phyloP scores from a whole-genome alignment of 2,329 filamentous ascomycete genomes.

The Metarhizium brunneum region DNA sequence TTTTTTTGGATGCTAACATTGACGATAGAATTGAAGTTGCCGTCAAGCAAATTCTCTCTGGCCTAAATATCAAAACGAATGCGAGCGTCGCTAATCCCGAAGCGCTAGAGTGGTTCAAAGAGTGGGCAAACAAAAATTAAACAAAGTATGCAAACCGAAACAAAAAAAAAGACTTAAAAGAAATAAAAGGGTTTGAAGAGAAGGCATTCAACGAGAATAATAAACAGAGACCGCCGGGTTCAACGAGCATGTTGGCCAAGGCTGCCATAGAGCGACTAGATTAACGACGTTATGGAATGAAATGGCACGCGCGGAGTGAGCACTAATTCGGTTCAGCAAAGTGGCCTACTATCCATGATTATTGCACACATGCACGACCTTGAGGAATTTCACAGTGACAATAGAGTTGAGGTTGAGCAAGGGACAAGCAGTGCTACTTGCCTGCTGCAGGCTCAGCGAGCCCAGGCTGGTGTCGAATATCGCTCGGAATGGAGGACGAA shows the following conservation, averaged over 20 bases:
- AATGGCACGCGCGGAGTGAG: background rate
- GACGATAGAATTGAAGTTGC: conserved; percentile 71
- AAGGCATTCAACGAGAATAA: background rate
- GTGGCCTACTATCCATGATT: background rate
- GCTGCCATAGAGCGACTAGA: background rate
- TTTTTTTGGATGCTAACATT: conserved; percentile 8
- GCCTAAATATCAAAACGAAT: conserved; percentile 76
- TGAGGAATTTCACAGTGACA: too few species aligned
- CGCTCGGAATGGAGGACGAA: too few species aligned
- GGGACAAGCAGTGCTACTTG: too few species aligned
- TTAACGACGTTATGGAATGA: background rate
- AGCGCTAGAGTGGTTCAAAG: conserved; percentile 78
- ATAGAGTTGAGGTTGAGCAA: too few species aligned
- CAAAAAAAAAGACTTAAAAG: background rate
- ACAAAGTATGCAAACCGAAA: background rate
- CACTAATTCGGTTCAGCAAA: background rate
- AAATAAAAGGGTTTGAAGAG: too few species aligned
- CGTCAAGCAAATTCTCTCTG: conserved; percentile 92
- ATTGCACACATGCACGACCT: too few species aligned
- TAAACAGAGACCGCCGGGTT: background rate
- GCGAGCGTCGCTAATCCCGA: conserved; percentile 89
- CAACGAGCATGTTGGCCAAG: background rate
- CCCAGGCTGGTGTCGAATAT: too few species aligned
- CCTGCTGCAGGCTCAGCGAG: too few species aligned
- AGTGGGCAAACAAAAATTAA: conserved; percentile 56